Base-by-base conservation (phyloP, 2,329 filamentous ascomycete genomes). In the Domatiomyces globalis region DNA sequence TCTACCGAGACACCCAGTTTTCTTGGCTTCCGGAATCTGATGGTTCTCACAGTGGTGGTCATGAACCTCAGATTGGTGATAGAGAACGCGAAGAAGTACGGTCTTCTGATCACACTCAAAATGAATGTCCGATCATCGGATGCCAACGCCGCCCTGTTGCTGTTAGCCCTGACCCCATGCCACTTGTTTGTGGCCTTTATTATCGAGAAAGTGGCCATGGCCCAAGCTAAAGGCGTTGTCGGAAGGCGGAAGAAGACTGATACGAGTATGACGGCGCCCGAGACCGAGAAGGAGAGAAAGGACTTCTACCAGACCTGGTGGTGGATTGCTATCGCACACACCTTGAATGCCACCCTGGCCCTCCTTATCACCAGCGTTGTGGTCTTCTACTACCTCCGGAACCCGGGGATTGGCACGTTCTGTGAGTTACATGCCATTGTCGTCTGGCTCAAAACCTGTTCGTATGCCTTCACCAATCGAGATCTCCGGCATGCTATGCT, bases 401-500 rank as follows among this genome's bases (percentile, higher is more conserved):
- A 98, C 67, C 92, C 92, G 0, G 77, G 94, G 17, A 94, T 98
- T 60, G 92, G 92, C 43, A 95, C 88, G 0, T 71, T 95, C 47
- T 88, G 85, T 57, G 86, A 96, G 68, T 70, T 94, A 54, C 92
- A 98, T 65, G 88, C 89, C 57, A 82, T 96, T 62, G 85, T 96
- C 51, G 89, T 96, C 48, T 95, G 89, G 83, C 78, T 98, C 62
- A 98, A 98, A 73, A 89, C 85, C 29, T 86, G 87, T 57, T 95
- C 89, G 0, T 98, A 96, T 65, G 92, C 90, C 20, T 85, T 96
- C 62, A 96, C 92, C 22, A 98, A 98, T 67, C 83, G 92, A 57
- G 92, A 98, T 65, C 78, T 98, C 33, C 85, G 92, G 43, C 87
- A 95, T 65, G 87, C 90, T 17, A 87, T 87, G 65, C 76, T 96